Conservation (phyloP, 768 basidiomycete species). For the Suillus clintonianus region DNA sequence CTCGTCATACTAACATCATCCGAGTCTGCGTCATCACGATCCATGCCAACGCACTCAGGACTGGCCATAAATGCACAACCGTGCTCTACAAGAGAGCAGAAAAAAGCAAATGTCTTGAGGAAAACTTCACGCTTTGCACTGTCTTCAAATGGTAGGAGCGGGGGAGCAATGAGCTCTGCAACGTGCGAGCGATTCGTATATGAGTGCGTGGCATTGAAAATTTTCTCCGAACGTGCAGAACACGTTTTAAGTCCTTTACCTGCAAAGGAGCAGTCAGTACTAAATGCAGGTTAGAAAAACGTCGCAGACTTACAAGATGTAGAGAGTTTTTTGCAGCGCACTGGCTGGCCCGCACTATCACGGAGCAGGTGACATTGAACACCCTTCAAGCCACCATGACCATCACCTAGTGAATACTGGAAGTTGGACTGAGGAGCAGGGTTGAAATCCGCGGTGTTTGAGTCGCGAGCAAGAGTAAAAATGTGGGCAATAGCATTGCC, state of each 20-base stretch:
- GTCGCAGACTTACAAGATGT: neutral
- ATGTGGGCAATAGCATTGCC: neutral
- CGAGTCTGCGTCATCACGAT: neutral
- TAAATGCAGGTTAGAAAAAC: neutral
- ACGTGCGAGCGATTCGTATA: neutral
- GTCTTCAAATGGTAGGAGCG: neutral
- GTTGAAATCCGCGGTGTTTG: neutral
- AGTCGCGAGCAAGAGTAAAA: neutral
- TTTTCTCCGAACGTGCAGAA: neutral
- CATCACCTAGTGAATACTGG: neutral
- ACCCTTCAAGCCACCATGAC: no score
- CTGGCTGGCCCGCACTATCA: neutral
- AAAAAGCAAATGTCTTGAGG: conserved; percentile 23
- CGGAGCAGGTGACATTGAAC: no score
- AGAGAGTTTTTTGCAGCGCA: neutral
- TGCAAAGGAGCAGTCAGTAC: neutral
- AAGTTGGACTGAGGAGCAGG: neutral
- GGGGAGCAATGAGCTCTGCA: neutral
- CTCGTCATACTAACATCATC: neutral
- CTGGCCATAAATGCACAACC: conserved; percentile 18
- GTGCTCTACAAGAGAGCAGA: conserved; percentile 15
- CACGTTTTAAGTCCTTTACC: conserved; percentile 4
- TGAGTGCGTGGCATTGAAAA: neutral
- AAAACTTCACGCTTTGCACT: conserved; percentile 16
- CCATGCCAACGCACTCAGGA: neutral